A percentile compares a stretch with the other conserved stretches of the same genome.
phyloP scores from a whole-genome alignment of 345 rosid species.

The Rubroshorea leprosula region DNA sequence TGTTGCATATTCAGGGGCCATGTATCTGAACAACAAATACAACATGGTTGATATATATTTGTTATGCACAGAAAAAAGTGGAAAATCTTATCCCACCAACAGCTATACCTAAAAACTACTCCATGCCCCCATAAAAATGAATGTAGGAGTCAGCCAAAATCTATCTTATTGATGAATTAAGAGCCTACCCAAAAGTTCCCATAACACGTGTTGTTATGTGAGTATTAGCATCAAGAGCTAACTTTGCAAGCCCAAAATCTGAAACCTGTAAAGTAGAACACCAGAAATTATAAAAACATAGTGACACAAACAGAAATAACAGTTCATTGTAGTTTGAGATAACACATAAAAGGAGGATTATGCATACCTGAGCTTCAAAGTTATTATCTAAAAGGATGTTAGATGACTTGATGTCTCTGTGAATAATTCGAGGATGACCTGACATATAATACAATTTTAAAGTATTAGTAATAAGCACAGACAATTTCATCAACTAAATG shows the following conservation, averaged over 20 bases:
- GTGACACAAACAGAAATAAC: conserved; percentile 4
- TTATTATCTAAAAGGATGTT: conserved; percentile 90
- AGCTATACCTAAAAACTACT: conserved; percentile 9
- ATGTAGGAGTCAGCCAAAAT: neutral
- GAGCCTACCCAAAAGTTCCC: conserved; percentile 93
- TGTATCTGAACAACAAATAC: conserved; percentile 47
- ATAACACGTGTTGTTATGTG: conserved; percentile 91
- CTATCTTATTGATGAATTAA: conserved; percentile 7
- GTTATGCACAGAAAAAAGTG: neutral
- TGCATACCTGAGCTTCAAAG: conserved; percentile 72
- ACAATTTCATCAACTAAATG: neutral
- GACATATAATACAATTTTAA: conserved; percentile 6
- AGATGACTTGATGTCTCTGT: conserved; percentile 93
- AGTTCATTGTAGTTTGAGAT: conserved; percentile 7
- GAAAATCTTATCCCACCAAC: neutral
- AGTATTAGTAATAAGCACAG: conserved; percentile 13
- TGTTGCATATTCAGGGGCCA: conserved; percentile 99
- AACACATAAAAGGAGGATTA: neutral
- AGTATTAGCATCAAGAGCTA: conserved; percentile 80
- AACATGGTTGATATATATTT: conserved; percentile 4
- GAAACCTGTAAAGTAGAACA: conserved; percentile 58
- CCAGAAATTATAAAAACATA: conserved; percentile 20
- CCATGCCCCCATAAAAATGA: neutral
- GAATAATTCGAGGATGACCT: conserved; percentile 95
- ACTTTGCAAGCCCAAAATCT: conserved; percentile 97